These are phyloP conservation scores for Penicillium egyptiacum DNA, from an alignment of 495 filamentous ascomycete genomes.

Conservation along the genomic window DNA sequence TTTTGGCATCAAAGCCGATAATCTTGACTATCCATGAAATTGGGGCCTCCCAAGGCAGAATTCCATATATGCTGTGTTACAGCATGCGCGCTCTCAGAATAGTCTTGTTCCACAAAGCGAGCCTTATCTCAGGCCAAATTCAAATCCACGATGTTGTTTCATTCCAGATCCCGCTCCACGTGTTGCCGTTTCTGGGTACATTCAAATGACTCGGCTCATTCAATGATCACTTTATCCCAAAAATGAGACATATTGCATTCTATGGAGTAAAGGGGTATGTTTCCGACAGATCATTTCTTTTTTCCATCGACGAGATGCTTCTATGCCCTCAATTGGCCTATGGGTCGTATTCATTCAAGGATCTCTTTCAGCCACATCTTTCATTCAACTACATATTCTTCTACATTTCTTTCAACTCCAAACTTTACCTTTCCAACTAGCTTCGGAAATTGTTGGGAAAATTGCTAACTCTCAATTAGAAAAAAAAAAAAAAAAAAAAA, in stretches of 20 bases:
- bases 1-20: not conserved
- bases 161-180: constrained; percentile 1
- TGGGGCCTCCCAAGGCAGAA: not conserved
- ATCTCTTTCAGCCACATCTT: not conserved
- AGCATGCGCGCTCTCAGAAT: not conserved
- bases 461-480: not conserved
- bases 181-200: not conserved
- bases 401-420: not conserved
- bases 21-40: not conserved
- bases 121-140: not conserved
- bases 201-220: not conserved
- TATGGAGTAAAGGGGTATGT: not conserved
- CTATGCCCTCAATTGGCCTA: not conserved
- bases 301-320: not conserved
- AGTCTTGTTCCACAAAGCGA: not conserved
- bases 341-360: not conserved
- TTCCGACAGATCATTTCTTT: not conserved
- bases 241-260: not conserved
- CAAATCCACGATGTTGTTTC: not conserved
- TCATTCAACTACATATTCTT: not conserved
- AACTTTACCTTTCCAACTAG: not conserved
- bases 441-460: not conserved
- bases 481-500: not conserved
- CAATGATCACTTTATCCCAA: not conserved
- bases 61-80: not conserved